phyloP scores from a whole-genome alignment of 805 yeast genomes.

The Wickerhamiella shivajii region DNA sequence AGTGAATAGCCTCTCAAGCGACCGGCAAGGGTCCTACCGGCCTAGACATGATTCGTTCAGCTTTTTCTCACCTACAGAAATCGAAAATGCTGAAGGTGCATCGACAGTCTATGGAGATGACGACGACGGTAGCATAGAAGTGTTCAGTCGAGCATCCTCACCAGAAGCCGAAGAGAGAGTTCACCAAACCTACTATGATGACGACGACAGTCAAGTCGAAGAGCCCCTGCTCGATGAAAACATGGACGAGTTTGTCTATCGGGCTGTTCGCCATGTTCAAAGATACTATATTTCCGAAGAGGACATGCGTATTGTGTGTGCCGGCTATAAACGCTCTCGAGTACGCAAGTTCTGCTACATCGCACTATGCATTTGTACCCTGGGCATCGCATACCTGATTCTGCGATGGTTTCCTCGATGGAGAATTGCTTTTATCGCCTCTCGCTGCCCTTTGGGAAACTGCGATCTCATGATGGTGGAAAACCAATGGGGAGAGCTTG shows the following conservation, averaged over 20 bases:
- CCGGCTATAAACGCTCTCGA: slow-evolving; percentile 57
- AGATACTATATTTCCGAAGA: slow-evolving; percentile 90
- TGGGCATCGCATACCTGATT: slow-evolving; percentile 60
- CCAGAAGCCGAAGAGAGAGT: slow-evolving; percentile 1
- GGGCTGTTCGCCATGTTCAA: slow-evolving; percentile 32
- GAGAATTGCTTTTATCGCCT: slow-evolving; percentile 32
- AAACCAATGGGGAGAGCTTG: slow-evolving; percentile 81
- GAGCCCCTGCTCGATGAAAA: slow-evolving; percentile 14
- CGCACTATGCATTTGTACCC: slow-evolving; percentile 38
- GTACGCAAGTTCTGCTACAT: slow-evolving; percentile 36
- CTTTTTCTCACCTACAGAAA: slow-evolving; percentile 71
- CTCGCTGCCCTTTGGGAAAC: slow-evolving; percentile 46
- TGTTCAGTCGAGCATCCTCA: not conserved
- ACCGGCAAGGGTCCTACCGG: not conserved
- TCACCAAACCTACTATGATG: slow-evolving; percentile 7
- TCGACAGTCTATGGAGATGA: slow-evolving; percentile 47
- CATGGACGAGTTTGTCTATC: slow-evolving; percentile 12
- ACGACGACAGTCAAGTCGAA: slow-evolving; percentile 10
- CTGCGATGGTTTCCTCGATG: slow-evolving; percentile 79
- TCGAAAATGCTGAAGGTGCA: slow-evolving; percentile 71
- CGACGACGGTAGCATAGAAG: slow-evolving; percentile 19
- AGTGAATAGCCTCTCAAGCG: slow-evolving; percentile 3
- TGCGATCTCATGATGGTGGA: slow-evolving; percentile 92
- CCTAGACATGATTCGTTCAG: slow-evolving; percentile 42
- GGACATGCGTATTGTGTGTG: slow-evolving; percentile 86